Base-by-base conservation (phyloP, 257 asterid species). In the Anisodus tanguticus region DNA sequence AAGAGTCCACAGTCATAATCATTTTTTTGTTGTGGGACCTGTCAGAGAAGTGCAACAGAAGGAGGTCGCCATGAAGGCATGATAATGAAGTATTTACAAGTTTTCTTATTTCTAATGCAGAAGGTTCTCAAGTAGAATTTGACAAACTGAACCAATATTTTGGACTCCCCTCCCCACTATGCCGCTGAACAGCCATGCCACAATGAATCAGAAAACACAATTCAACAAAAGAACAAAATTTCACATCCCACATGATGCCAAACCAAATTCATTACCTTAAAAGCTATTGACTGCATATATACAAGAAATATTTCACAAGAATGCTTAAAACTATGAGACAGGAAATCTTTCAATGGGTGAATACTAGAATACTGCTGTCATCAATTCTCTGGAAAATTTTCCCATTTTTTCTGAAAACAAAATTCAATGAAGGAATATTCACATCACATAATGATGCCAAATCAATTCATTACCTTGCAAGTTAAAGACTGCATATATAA, bases 21-120 rank as follows among this genome's bases (percentile, higher is more conserved):
- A 82, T 97, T 97, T 78, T 74, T 89, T 83, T 97, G 99, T 83
- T 87, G 97, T 16, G 99, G 99, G 37, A 97, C 99, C 99, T 96
- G 92, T 83, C 86, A 84, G 79, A 37, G 57, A 63, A 62, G 47
- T 12, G 6, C 68, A 69, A 55, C 19, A 62, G 83, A 68, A 58
- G 45, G 68, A 70, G 70, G 51, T 53, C 41, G 0, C 26, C 47
- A 13, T 51, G 45, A 76, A 51, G 63, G 60, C 60, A 53, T 51
- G 63, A 12, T 76, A 31, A 51, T 76, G 41, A 76, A 22, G 81
- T 53, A 51, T 51, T 51, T 51, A 26, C 47, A 51, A 49, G 63
- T 51, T 76, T 3, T 9, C 81, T 74, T 74, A 74, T 74, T 74
- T 49, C 80, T 22, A 49, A 17, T 49, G 60, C 43, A 74, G 19